Base-by-base conservation (phyloP, 345 rosid species). In the Xanthoceras sorbifolium region DNA sequence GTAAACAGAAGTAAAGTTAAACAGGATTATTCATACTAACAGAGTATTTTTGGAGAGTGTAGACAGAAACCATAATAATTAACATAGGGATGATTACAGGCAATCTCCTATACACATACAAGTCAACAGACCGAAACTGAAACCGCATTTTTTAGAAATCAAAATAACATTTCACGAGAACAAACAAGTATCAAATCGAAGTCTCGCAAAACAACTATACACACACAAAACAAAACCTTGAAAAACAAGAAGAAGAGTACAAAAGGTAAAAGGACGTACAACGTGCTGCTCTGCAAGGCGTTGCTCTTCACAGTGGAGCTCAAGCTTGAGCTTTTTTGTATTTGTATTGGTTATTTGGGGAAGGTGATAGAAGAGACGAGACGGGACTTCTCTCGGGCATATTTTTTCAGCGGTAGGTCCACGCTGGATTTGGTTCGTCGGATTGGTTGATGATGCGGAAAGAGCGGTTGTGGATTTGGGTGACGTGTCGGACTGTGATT, bases 381-480 rank as follows among this genome's bases (percentile, higher is more conserved):
- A 26, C 17, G 82, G 74, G 85, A 74, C 83, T 23, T 67, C 69
- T 73, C 15, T n/a, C 20, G 12, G 76, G 80, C 62, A 73, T 73
- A 73, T 73, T 73, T 80, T 20, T 76, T 75, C 82, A 67, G 68
- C 87, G 80, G 81, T 57, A 42, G 64, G 78, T 74, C 60, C 28
- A 82, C 76, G 81, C 68, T 70, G 6, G 63, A 79, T 83, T 46
- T 0, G 38, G 67, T 4, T 9, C 86, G 80, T 81, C 79, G 83
- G 79, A 60, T 79, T 25, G 22, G 55, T 42, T 25, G 76, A 14
- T 22, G 40, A 26, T 0, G 59, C 14, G 12, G 8, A 85, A 82
- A 79, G 0, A 15, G 80, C 81, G 86, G 85, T 11, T 6, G 17
- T n/a, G 1, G n/a, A 12, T 68, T 17, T 0, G 52, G 17, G 25